Evolutionary conservation across 2,329 filamentous ascomycete species (phyloP), one percentile per base, ranked within the genome.

Genomic region (Diplodia corticola): DNA sequence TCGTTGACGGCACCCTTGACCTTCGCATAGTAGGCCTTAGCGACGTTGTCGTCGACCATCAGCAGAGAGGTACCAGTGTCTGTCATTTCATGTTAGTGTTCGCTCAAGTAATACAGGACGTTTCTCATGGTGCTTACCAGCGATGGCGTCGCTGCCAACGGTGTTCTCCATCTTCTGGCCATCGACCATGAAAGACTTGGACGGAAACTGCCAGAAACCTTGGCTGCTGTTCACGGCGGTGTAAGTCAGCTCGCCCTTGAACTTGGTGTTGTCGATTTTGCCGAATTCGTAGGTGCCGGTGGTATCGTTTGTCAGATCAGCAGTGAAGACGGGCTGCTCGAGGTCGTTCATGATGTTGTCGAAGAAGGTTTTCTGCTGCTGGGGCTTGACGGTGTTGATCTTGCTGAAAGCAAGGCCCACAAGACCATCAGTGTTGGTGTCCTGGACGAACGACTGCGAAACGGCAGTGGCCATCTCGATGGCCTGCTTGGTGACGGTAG

Each of bases 211-310:
- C 90, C 90, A 93, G 80, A 89, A 92, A 9, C 90, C 90, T 35
- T 81, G 78, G 12, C 81, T 82, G 20, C 81, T 82, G 73, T 91
- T 85, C 68, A 92, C 82, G 10, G 84, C 80, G 22, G 88, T 81
- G 74, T 88, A 91, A 24, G 82, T 77, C 71, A 93, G 83, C 4
- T 82, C 71, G 37, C 90, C 90, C 1, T 76, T 81, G 75, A 89
- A 90, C 71, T 90, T 87, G 65, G 79, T 79, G 1, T 72, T 73
- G 74, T 93, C 89, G 71, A 93, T 88, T 70, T 77, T 83, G 68
- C 91, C 91, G 72, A 93, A 93, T 73, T 92, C 88, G 78, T 92
- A 93, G 33, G 85, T 83, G 53, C 90, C 90, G 2, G 82, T 79
- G 17, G 81, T 80, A 67, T 83, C 81, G 69, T 85, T 83, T 72